Conservation (phyloP, 495 filamentous ascomycete species). For the Platismatia glauca region DNA sequence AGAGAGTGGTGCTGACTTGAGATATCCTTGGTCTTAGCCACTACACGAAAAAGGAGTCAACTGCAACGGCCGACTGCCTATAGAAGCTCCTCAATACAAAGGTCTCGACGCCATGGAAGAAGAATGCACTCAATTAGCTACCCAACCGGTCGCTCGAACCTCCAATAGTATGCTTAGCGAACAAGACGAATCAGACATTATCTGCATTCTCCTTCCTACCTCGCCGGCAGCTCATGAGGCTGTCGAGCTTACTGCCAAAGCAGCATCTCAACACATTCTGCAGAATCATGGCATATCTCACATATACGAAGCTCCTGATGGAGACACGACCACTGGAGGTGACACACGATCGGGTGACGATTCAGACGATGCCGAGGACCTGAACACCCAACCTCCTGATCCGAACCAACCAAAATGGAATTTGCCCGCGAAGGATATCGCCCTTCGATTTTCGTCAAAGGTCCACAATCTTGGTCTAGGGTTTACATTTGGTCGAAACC, state of each 20-base stretch:
- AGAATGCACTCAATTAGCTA: constrained; percentile 54
- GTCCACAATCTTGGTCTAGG: constrained; percentile 56
- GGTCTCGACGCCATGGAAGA: constrained; percentile 23
- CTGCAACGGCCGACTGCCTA: constrained; percentile 20
- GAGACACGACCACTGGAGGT: not conserved
- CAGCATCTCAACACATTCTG: constrained; percentile 51
- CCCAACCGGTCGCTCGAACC: constrained; percentile 72
- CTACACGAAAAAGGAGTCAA: constrained; percentile 17
- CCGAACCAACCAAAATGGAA: constrained; percentile 27
- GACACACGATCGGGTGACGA: constrained; percentile 15
- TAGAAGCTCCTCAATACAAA: constrained; percentile 8
- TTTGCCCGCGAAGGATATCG: constrained; percentile 58
- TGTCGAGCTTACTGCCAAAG: constrained; percentile 46
- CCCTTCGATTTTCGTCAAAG: constrained; percentile 64
- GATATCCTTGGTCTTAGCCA: constrained; percentile 6
- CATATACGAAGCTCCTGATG: not conserved
- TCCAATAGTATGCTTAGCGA: constrained; percentile 65
- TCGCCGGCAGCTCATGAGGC: constrained; percentile 61
- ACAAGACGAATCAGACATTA: constrained; percentile 74
- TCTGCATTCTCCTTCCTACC: constrained; percentile 78
- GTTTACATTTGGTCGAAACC: constrained; percentile 79
- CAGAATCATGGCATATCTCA: constrained; percentile 33
- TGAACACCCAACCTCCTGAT: constrained; percentile 17
- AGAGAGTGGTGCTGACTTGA: not conserved
- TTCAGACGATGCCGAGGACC: constrained; percentile 32